phyloP scores from a whole-genome alignment of 2,329 filamentous ascomycete genomes.

The Penicillium psychrosexuale region DNA sequence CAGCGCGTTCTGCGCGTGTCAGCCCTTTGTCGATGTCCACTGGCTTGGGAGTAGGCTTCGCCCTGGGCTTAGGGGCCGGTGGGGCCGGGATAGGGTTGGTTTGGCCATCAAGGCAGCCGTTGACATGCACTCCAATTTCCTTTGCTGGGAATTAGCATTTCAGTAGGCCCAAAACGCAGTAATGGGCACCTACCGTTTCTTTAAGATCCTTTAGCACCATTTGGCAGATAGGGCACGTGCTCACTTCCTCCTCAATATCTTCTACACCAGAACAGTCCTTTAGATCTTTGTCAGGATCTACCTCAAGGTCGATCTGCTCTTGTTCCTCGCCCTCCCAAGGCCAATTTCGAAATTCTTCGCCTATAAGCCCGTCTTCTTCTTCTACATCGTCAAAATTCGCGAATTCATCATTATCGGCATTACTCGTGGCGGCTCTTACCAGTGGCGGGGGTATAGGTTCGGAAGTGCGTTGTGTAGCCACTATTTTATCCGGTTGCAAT shows the following conservation, averaged over 20 bases:
- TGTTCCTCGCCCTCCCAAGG: slow-evolving; percentile 55
- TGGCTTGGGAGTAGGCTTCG: slow-evolving; percentile 14
- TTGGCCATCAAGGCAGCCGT: slow-evolving; percentile 84
- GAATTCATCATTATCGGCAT: slow-evolving; percentile 48
- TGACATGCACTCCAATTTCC: slow-evolving; percentile 80
- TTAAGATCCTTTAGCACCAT: slow-evolving; percentile 59
- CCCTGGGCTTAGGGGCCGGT: background rate
- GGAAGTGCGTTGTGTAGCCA: slow-evolving; percentile 16
- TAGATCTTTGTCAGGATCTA: slow-evolving; percentile 24
- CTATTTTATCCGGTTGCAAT: slow-evolving; percentile 9
- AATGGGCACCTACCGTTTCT: slow-evolving; percentile 35
- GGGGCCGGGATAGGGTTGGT: slow-evolving; percentile 54
- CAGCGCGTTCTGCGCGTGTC: slow-evolving; percentile 64
- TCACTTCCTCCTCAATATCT: slow-evolving; percentile 20
- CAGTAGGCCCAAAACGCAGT: background rate
- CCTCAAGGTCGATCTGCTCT: slow-evolving; percentile 25
- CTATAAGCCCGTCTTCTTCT: slow-evolving; percentile 62
- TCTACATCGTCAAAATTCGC: slow-evolving; percentile 59
- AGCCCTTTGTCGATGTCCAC: slow-evolving; percentile 19
- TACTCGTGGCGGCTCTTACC: slow-evolving; percentile 52
- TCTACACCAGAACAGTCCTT: slow-evolving; percentile 18
- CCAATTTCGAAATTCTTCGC: slow-evolving; percentile 62
- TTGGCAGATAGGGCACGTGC: slow-evolving; percentile 74
- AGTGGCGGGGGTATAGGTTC: slow-evolving; percentile 35
- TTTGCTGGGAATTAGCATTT: slow-evolving; percentile 43